Percentiles rank a stretch among this genome's conserved stretches.
phyloP scores from a whole-genome alignment of 2,329 filamentous ascomycete genomes.

The Talaromyces sp. region DNA sequence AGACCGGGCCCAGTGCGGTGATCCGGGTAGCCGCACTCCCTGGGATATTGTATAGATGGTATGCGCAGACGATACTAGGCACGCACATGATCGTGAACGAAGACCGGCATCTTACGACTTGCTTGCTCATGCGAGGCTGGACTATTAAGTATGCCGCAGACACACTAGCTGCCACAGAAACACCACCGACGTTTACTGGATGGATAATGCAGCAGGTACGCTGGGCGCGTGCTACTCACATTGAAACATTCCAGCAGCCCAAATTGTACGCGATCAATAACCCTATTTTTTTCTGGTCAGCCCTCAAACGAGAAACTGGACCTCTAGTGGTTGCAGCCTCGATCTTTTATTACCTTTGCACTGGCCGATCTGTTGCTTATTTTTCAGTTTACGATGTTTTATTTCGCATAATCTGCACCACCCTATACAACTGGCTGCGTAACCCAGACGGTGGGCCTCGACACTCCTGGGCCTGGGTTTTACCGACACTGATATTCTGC shows the following conservation, averaged over 20 bases:
- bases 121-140: slow-evolving; percentile 30
- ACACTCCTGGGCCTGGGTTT: slow-evolving; percentile 18
- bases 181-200: slow-evolving; percentile 28
- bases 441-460: slow-evolving; percentile 22
- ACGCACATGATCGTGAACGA: slow-evolving; percentile 35
- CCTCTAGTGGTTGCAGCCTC: slow-evolving; percentile 25
- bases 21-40: slow-evolving; percentile 28
- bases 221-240: slow-evolving; percentile 33
- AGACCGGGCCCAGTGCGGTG: slow-evolving; percentile 33
- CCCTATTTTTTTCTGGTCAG: slow-evolving; percentile 31
- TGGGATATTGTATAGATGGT: slow-evolving; percentile 31
- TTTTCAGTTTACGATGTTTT: slow-evolving; percentile 25
- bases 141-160: slow-evolving; percentile 30
- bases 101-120: slow-evolving; percentile 35
- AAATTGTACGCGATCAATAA: slow-evolving; percentile 30
- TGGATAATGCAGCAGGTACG: slow-evolving; percentile 33
- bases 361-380: slow-evolving; percentile 21
- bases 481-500: slow-evolving; percentile 28
- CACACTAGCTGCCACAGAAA: slow-evolving; percentile 33
- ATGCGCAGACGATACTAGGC: slow-evolving; percentile 32
- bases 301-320: slow-evolving; percentile 26
- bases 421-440: slow-evolving; percentile 26
- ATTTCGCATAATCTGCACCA: slow-evolving; percentile 23
- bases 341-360: slow-evolving; percentile 27
- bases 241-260: slow-evolving; percentile 33